Percentiles rank a stretch among this genome's conserved stretches.
These are phyloP conservation scores for Funneliformis mosseae DNA, from an alignment of 192 early-diverging fungal species.

Conservation along the genomic window DNA sequence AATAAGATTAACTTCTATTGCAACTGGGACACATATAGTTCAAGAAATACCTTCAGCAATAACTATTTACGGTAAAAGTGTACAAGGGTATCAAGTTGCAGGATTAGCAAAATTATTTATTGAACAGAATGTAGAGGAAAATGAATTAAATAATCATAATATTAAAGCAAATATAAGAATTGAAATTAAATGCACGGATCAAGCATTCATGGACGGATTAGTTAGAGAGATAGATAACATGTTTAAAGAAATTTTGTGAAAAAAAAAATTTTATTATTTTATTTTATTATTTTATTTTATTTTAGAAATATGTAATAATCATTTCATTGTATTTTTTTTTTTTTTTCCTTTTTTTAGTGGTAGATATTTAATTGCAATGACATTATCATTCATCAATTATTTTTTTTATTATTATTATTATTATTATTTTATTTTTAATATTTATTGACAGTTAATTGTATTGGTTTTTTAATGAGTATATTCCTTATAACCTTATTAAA, in stretches of 20 bases:
- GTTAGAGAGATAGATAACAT: conserved; percentile 40
- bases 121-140: background rate
- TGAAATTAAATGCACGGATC: conserved; percentile 61
- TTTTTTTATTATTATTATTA: too few relatives aligned
- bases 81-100: conserved; percentile 57
- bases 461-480: too few relatives aligned
- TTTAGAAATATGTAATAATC: too few relatives aligned
- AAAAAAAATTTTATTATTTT: too few relatives aligned
- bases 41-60: conserved; percentile 60
- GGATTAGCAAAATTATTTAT: conserved; percentile 52
- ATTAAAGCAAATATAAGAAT: conserved; percentile 44
- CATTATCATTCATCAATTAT: too few relatives aligned
- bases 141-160: conserved; percentile 29
- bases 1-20: conserved; percentile 45
- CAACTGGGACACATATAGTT: conserved; percentile 57
- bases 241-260: background rate
- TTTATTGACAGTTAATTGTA: too few relatives aligned
- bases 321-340: background rate
- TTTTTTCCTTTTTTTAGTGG: background rate
- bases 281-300: too few relatives aligned
- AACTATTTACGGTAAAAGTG: conserved; percentile 60
- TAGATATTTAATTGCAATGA: too few relatives aligned
- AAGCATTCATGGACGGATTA: conserved; percentile 52
- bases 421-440: too few relatives aligned
- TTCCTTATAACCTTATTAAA: too few relatives aligned